Evolutionary conservation across 1,139 yeast species (phyloP).

Genomic region (Zhuliangozyma blackwelliae): DNA sequence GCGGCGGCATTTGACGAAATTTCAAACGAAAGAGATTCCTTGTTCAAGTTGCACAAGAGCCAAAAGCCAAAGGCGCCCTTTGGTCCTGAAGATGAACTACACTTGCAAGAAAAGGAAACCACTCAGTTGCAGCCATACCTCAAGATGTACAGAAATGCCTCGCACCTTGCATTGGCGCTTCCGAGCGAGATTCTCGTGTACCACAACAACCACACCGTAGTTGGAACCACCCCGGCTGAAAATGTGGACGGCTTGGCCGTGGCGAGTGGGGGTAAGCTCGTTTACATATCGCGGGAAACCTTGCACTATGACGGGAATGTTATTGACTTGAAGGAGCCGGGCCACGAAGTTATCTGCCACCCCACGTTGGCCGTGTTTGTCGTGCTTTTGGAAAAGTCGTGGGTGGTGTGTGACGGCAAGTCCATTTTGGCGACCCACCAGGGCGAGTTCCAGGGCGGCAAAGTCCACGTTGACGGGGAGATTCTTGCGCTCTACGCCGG

Average conservation of each 20-base stretch:
- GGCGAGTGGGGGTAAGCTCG: neutral
- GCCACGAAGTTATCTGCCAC: conserved; percentile 1
- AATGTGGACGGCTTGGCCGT: neutral
- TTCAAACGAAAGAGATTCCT: conserved; percentile 29
- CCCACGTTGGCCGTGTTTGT: conserved; percentile 9
- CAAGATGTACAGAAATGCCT: neutral
- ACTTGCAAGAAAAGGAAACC: conserved; percentile 1
- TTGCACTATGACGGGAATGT: conserved; percentile 1
- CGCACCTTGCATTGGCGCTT: neutral
- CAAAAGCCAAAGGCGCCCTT: conserved; percentile 33
- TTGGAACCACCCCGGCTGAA: neutral
- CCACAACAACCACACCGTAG: too few species aligned
- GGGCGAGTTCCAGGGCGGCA: conserved; percentile 16
- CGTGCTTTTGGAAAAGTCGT: conserved; percentile 2
- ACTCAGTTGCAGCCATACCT: neutral
- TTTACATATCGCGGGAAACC: neutral
- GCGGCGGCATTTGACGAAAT: conserved; percentile 17
- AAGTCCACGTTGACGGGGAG: conserved; percentile 65
- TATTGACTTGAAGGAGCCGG: conserved; percentile 3
- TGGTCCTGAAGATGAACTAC: conserved; percentile 10
- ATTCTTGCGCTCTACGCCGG: conserved; percentile 47
- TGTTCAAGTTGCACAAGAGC: conserved; percentile 41
- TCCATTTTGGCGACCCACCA: conserved; percentile 1
- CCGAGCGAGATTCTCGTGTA: neutral
- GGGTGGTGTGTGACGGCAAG: conserved; percentile 3